Percentiles rank a stretch among this genome's conserved stretches.
Evolutionary conservation across 345 rosid genomes (phyloP).

Genomic region (Lumnitzera racemosa): DNA sequence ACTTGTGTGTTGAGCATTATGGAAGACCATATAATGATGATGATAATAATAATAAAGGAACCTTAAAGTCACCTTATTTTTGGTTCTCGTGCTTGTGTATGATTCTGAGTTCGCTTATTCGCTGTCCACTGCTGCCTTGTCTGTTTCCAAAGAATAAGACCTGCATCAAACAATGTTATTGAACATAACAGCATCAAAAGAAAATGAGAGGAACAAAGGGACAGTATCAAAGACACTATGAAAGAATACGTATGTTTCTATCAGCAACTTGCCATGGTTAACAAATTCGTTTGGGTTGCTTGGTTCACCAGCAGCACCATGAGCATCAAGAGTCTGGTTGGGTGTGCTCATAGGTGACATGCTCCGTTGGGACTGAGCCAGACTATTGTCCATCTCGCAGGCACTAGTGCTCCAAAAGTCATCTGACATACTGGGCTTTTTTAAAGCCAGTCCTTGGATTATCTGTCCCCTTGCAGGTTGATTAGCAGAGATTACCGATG

Average conservation of each 20-base stretch:
- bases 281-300: slow-evolving; percentile 60
- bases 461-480: slow-evolving; percentile 48
- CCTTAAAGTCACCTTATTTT: slow-evolving; percentile 14
- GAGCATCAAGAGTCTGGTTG: slow-evolving; percentile 30
- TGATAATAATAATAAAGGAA: background rate
- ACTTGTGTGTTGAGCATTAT: too few species aligned
- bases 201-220: background rate
- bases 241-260: background rate
- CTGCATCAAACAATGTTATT: slow-evolving; percentile 8
- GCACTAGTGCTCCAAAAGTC: slow-evolving; percentile 59
- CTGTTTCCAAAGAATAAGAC: slow-evolving; percentile 33
- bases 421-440: slow-evolving; percentile 36
- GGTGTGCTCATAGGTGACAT: slow-evolving; percentile 41
- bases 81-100: slow-evolving; percentile 22
- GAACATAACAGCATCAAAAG: background rate
- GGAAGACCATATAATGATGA: background rate
- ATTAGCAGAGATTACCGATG: slow-evolving; percentile 33
- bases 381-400: slow-evolving; percentile 51
- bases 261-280: slow-evolving; percentile 50
- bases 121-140: slow-evolving; percentile 32
- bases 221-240: background rate
- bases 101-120: slow-evolving; percentile 16
- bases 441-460: slow-evolving; percentile 36
- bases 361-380: slow-evolving; percentile 48
- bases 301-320: slow-evolving; percentile 27